phyloP scores from a whole-genome alignment of 2,329 filamentous ascomycete species.

The Talaromyces sp. region DNA sequence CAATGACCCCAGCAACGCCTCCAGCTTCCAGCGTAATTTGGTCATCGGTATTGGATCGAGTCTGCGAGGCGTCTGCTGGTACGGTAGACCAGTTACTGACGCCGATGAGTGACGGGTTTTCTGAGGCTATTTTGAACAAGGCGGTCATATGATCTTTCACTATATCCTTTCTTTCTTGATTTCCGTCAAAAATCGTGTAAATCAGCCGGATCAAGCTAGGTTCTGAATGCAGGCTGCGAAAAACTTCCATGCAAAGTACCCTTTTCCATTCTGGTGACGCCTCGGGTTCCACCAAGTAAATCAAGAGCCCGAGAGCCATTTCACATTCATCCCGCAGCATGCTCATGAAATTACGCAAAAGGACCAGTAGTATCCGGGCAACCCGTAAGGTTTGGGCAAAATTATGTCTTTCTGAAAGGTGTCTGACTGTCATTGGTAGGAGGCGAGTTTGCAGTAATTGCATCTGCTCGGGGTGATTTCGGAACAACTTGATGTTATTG shows the following conservation, averaged over 20 bases:
- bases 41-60: conserved; percentile 60
- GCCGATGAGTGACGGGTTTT: conserved; percentile 84
- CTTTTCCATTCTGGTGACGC: conserved; percentile 74
- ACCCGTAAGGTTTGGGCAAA: conserved; percentile 80
- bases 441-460: conserved; percentile 70
- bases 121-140: conserved; percentile 87
- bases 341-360: conserved; percentile 71
- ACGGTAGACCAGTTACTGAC: conserved; percentile 83
- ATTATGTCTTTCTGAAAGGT: conserved; percentile 68
- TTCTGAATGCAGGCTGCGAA: conserved; percentile 79
- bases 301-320: conserved; percentile 73
- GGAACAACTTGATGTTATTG: conserved; percentile 77
- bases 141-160: conserved; percentile 77
- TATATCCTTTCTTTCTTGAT: conserved; percentile 66
- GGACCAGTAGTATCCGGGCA: conserved; percentile 73
- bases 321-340: conserved; percentile 75
- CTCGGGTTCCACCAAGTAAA: conserved; percentile 83
- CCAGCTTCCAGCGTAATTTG: conserved; percentile 86
- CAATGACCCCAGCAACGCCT: conserved; percentile 81
- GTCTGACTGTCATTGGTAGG: conserved; percentile 75
- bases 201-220: conserved; percentile 71
- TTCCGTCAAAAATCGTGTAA: conserved; percentile 71
- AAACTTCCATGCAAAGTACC: conserved; percentile 84
- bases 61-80: conserved; percentile 58
- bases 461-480: conserved; percentile 71